A percentile compares a stretch with the other conserved stretches of the same genome.
These are phyloP conservation scores for Pisolithus orientalis DNA, from an alignment of 768 basidiomycete genomes.

Conservation along the genomic window DNA sequence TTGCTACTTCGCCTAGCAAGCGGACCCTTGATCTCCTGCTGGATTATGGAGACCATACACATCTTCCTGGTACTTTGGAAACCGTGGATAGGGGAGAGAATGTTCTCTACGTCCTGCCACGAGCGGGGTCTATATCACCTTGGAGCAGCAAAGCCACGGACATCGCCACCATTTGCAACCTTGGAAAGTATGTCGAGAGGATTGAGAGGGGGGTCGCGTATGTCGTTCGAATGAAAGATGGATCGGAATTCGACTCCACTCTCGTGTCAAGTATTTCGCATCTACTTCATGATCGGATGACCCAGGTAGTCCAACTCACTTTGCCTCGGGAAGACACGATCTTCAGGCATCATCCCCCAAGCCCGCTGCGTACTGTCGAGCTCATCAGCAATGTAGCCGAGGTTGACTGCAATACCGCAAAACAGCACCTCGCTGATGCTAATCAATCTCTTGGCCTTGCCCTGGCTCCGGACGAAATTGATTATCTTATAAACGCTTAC, in stretches of 20 bases:
- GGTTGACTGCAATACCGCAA: conserved; percentile 36
- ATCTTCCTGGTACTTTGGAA: conserved; percentile 37
- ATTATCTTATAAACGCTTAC: conserved; percentile 88
- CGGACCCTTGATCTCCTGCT: conserved; percentile 64
- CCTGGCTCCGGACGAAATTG: conserved; percentile 82
- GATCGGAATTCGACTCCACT: conserved; percentile 34
- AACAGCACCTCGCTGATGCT: conserved; percentile 60
- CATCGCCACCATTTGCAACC: conserved; percentile 82
- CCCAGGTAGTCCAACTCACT: conserved; percentile 61
- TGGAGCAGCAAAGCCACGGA: conserved; percentile 99
- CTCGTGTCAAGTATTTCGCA: conserved; percentile 54
- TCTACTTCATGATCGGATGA: conserved; percentile 94
- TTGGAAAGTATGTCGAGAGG: conserved; percentile 64
- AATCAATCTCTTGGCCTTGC: conserved; percentile 89
- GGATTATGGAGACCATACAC: conserved; percentile 76
- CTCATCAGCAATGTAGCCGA: conserved; percentile 33
- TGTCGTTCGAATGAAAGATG: conserved; percentile 45
- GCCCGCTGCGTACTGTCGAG: conserved; percentile 66
- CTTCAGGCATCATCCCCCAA: conserved; percentile 57
- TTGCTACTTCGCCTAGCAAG: conserved; percentile 38
- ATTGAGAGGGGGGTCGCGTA: conserved; percentile 82
- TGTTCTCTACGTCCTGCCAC: conserved; percentile 69
- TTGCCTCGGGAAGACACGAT: conserved; percentile 52
- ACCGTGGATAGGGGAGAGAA: conserved; percentile 31
- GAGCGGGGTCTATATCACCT: conserved; percentile 90